Conservation (phyloP, 352 stramenopile species). For the Detonula confervacea region DNA sequence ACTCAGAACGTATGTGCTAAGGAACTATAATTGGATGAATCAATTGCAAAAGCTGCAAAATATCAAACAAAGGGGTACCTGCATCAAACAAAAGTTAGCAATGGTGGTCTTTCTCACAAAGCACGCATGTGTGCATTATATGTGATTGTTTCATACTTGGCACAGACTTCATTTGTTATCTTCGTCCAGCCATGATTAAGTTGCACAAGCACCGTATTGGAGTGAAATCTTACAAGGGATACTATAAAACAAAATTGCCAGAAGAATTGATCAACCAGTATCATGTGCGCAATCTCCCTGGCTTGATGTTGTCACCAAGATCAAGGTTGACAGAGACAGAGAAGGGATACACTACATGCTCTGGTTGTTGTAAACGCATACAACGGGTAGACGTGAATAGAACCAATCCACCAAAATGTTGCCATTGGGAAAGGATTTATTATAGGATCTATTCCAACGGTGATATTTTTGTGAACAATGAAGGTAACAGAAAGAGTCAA, state of each 20-base stretch:
- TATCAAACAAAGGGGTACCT: not conserved
- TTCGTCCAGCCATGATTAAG: not conserved
- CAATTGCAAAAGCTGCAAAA: not conserved
- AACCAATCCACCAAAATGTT: conserved; percentile 9
- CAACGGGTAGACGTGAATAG: not conserved
- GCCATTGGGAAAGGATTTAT: conserved; percentile 31
- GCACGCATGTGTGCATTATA: conserved; percentile 23
- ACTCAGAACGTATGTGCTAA: no score
- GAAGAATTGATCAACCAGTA: conserved; percentile 1
- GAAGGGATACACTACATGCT: not conserved
- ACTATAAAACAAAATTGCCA: conserved; percentile 11
- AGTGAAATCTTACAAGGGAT: conserved; percentile 21
- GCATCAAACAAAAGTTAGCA: not conserved
- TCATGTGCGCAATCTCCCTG: not conserved
- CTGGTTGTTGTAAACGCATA: not conserved
- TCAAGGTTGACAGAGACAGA: not conserved
- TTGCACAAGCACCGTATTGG: conserved; percentile 5
- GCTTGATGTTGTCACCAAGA: not conserved
- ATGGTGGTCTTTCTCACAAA: not conserved
- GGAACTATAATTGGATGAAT: not conserved
- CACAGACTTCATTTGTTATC: conserved; percentile 13
- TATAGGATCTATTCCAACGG: conserved; percentile 23
- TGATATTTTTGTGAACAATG: not conserved
- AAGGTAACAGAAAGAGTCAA: not conserved
- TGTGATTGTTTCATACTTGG: conserved; percentile 39